A percentile compares a stretch with the other conserved stretches of the same genome.
Evolutionary conservation across 2,329 filamentous ascomycete species (phyloP).

Genomic region (Colletotrichum costaricense): DNA sequence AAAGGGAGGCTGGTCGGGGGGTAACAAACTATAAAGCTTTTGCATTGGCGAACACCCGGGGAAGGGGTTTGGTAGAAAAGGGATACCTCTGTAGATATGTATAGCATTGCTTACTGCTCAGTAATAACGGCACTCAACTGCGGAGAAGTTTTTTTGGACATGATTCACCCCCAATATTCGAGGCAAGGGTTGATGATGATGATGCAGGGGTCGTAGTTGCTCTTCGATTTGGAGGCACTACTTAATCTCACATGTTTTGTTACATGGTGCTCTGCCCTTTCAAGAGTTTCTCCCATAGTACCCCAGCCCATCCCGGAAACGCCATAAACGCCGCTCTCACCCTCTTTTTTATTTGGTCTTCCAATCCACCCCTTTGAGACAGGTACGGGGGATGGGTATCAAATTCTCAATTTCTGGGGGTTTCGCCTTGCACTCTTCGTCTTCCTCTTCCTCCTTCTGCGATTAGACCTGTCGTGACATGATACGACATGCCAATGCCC

Average conservation of each 20-base stretch:
- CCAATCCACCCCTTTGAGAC: not conserved
- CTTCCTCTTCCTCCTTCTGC: not conserved
- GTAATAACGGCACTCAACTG: slow-evolving; percentile 30
- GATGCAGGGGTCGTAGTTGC: not conserved
- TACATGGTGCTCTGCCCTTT: slow-evolving; percentile 20
- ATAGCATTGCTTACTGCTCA: slow-evolving; percentile 25
- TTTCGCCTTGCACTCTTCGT: not conserved
- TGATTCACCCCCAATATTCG: no score
- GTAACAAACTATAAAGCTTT: not conserved
- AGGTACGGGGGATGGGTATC: slow-evolving; percentile 2
- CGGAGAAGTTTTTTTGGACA: not conserved
- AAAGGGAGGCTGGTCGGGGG: not conserved
- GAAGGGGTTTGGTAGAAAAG: slow-evolving; percentile 30
- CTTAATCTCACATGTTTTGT: slow-evolving; percentile 7
- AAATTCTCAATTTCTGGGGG: not conserved
- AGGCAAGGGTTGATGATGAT: not conserved
- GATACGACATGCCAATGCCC: not conserved
- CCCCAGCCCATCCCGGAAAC: slow-evolving; percentile 7
- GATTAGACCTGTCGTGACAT: not conserved
- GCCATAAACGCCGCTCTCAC: slow-evolving; percentile 25
- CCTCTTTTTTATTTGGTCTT: not conserved
- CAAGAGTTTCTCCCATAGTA: not conserved
- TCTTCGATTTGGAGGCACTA: slow-evolving; percentile 8
- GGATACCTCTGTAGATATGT: slow-evolving; percentile 35
- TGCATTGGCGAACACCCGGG: slow-evolving; percentile 28